Evolutionary conservation across 441 rosid genomes (phyloP).

Genomic region (Biscutella laevigata): DNA sequence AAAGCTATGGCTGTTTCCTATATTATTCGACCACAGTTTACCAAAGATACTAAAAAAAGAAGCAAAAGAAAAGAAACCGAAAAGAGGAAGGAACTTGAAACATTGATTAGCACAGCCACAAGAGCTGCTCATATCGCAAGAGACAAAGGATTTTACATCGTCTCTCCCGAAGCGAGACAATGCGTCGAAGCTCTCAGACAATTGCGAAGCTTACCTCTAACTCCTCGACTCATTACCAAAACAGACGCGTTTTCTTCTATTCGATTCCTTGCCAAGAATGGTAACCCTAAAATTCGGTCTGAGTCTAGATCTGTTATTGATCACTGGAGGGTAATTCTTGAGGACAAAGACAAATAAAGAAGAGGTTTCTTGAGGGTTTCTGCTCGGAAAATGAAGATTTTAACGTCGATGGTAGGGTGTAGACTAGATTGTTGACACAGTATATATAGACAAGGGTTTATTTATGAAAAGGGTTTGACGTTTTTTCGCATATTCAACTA

Average conservation of each 20-base stretch:
- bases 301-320: slow-evolving; percentile 1
- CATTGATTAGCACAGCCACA: not conserved
- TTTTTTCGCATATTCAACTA: slow-evolving; percentile 46
- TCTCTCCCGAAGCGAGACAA: slow-evolving; percentile 12
- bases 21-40: not conserved
- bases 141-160: slow-evolving; percentile 13
- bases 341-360: not conserved
- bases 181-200: slow-evolving; percentile 11
- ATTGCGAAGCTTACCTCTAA: slow-evolving; percentile 5
- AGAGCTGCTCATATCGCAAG: slow-evolving; percentile 12
- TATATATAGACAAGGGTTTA: not conserved
- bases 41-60: not conserved
- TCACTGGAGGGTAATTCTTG: slow-evolving; percentile 6
- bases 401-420: not conserved
- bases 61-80: not conserved
- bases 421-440: too few species aligned
- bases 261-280: not conserved
- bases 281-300: slow-evolving; percentile 21
- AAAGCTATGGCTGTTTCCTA: not conserved
- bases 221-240: not conserved
- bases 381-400: not conserved
- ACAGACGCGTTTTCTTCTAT: not conserved
- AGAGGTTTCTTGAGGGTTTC: not conserved
- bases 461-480: slow-evolving; percentile 23
- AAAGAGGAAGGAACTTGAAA: not conserved